Evolutionary conservation across 2,329 filamentous ascomycete species (phyloP).

Genomic region (Chaetoscypha palmicola): DNA sequence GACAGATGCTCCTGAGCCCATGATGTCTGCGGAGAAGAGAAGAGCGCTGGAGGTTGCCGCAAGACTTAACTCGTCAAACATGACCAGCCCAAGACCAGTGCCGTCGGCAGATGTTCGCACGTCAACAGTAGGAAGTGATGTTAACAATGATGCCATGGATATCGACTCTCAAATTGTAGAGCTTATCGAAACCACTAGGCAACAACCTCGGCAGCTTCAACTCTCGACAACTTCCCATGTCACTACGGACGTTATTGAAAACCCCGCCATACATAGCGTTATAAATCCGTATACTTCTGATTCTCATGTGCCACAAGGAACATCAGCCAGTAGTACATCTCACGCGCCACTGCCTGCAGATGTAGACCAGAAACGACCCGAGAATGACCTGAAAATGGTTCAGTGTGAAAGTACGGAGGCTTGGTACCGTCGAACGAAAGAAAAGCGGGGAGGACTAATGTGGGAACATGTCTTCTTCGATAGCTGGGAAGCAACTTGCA

Average conservation of each 20-base stretch:
- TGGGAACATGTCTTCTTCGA: neutral
- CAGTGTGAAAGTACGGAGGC: neutral
- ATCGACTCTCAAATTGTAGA: constrained; percentile 1
- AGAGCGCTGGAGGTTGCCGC: constrained; percentile 10
- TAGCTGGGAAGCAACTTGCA: neutral
- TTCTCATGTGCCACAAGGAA: neutral
- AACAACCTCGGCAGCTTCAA: neutral
- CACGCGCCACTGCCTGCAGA: neutral
- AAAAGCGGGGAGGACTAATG: neutral
- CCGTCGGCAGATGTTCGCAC: neutral
- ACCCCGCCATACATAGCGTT: neutral
- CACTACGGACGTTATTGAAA: neutral
- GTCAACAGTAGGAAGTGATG: neutral
- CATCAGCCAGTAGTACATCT: neutral
- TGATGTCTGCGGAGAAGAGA: neutral
- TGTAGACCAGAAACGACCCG: neutral
- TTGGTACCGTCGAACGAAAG: neutral
- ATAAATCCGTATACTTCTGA: neutral
- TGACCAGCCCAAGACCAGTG: neutral
- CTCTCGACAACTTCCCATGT: no score
- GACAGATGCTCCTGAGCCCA: neutral
- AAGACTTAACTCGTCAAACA: neutral
- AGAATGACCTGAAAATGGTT: neutral
- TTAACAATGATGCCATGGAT: neutral
- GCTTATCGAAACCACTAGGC: neutral